phyloP scores from a whole-genome alignment of 2,329 filamentous ascomycete genomes.

The Cladosporium austrohemisphaericum region DNA sequence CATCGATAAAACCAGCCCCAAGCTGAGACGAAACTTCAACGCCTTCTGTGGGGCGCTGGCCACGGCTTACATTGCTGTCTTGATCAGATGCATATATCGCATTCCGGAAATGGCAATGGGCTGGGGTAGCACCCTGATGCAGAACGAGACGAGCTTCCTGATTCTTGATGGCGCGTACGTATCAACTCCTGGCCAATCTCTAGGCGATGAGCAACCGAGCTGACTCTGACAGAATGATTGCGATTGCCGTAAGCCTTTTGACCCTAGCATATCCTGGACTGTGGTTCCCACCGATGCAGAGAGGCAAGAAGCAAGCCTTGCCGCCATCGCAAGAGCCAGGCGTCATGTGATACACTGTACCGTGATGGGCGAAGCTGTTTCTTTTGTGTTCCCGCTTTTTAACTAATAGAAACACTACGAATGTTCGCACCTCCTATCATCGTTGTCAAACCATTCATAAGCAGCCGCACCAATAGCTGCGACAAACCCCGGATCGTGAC shows the following conservation, averaged over 20 bases:
- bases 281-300: neutral
- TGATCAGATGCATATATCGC: constrained; percentile 5
- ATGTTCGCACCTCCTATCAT: too few species aligned
- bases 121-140: constrained; percentile 5
- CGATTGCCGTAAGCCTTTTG: neutral
- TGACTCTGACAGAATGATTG: neutral
- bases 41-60: neutral
- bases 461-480: too few species aligned
- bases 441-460: too few species aligned
- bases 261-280: neutral
- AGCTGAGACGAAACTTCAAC: constrained; percentile 2
- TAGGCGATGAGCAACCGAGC: neutral
- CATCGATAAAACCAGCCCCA: neutral
- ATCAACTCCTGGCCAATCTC: neutral
- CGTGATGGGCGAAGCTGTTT: too few species aligned
- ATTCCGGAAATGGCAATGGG: constrained; percentile 9
- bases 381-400: too few species aligned
- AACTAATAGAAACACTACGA: too few species aligned
- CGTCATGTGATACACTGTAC: neutral
- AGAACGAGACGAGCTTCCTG: constrained; percentile 4
- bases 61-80: neutral
- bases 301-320: neutral
- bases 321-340: neutral
- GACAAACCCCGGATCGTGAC: too few species aligned
- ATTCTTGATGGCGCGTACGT: constrained; percentile 2